Conservation (phyloP, 345 rosid genomes). For the Brassica incana region DNA sequence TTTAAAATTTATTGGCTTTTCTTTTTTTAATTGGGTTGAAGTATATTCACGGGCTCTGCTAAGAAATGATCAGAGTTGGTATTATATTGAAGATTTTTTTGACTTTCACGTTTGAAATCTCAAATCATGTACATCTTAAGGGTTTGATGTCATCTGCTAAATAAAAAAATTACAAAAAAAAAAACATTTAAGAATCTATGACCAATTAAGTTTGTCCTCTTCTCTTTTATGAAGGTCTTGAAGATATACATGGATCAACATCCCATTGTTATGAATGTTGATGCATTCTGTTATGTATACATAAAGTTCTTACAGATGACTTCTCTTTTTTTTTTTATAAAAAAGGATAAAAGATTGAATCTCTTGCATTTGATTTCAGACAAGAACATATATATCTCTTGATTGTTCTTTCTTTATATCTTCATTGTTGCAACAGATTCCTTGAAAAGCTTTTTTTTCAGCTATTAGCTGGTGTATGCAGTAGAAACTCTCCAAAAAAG, state of each 20-base stretch:
- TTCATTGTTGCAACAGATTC: not conserved
- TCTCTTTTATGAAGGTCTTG: constrained; percentile 23
- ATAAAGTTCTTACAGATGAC: constrained; percentile 25
- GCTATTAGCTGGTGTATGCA: not conserved
- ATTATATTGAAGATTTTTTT: not conserved
- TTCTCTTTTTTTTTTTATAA: not conserved
- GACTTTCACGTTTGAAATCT: not conserved
- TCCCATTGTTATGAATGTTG: constrained; percentile 29
- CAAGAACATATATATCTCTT: constrained; percentile 2
- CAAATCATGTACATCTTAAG: not conserved
- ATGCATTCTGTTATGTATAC: constrained; percentile 16
- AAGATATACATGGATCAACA: constrained; percentile 36
- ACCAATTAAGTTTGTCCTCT: not conserved
- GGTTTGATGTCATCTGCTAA: constrained; percentile 16
- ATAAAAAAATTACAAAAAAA: not conserved
- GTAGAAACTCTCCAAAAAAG: not conserved
- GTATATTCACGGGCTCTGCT: not conserved
- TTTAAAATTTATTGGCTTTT: not conserved
- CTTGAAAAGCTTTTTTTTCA: not conserved
- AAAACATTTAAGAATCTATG: too few species aligned
- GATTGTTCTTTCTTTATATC: not conserved
- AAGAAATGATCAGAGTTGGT: not conserved
- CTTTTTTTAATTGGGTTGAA: not conserved
- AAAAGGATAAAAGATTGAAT: not conserved
- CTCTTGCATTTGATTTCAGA: constrained; percentile 8